Conservation (phyloP, 169 alveolate species). For the Besnoitia besnoiti region DNA sequence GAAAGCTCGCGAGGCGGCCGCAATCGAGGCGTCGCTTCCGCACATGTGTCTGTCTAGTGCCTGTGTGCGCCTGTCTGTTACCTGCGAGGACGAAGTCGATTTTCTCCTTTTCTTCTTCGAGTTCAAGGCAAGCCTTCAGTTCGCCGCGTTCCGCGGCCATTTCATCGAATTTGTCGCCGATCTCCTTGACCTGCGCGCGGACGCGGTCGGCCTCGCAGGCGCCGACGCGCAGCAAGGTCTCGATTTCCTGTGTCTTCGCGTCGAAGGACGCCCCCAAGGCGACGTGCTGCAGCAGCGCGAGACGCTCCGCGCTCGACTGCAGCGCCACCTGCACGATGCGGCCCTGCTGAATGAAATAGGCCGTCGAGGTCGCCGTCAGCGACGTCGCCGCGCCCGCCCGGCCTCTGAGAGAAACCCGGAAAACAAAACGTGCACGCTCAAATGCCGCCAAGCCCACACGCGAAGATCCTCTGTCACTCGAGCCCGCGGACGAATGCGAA, state of each 20-base stretch:
- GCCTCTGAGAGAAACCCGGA: background rate
- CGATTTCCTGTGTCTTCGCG: background rate
- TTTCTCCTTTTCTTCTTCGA: background rate
- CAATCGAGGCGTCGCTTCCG: background rate
- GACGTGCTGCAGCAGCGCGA: constrained; percentile 6
- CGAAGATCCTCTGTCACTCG: too few relatives aligned
- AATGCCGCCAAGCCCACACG: too few relatives aligned
- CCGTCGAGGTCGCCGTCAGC: background rate
- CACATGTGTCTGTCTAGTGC: background rate
- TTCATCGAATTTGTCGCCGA: background rate
- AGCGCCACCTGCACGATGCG: constrained; percentile 15
- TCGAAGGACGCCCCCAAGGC: constrained; percentile 19
- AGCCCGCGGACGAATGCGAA: too few relatives aligned
- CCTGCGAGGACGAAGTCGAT: background rate
- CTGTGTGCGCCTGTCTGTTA: background rate
- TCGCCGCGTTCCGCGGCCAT: background rate
- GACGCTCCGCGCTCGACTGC: constrained; percentile 13
- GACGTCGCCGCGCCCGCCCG: background rate
- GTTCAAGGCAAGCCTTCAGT: background rate
- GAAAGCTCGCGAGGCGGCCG: background rate
- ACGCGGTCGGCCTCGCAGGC: background rate
- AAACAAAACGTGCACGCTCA: background rate
- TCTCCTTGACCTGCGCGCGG: background rate
- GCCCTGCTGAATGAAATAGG: constrained; percentile 30
- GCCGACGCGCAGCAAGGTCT: background rate